Evolutionary conservation across 129 eudicot species (phyloP).

Genomic region (Rutidosis leptorrhynchoides): DNA sequence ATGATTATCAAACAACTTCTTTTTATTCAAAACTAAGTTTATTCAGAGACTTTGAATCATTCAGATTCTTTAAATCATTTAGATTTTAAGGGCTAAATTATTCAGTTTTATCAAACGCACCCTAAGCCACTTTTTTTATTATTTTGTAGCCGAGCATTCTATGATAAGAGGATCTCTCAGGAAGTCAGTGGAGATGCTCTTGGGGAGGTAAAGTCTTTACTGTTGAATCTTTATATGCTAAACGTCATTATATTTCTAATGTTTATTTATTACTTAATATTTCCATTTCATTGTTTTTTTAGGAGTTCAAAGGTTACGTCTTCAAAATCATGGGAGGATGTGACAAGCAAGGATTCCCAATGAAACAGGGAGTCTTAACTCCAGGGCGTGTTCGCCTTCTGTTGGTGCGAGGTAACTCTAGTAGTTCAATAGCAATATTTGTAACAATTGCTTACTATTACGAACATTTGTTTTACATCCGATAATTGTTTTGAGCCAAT

Average conservation of each 20-base stretch:
- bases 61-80: too few relatives aligned
- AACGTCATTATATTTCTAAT: background rate
- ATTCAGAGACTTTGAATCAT: too few relatives aligned
- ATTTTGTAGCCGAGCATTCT: conserved; percentile 57
- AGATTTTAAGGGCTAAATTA: too few relatives aligned
- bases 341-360: conserved; percentile 40
- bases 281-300: background rate
- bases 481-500: background rate
- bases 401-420: conserved; percentile 28
- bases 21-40: too few relatives aligned
- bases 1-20: too few relatives aligned
- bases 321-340: conserved; percentile 43
- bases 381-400: conserved; percentile 57
- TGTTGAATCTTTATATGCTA: background rate
- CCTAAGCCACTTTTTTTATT: background rate
- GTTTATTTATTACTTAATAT: background rate
- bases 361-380: conserved; percentile 32
- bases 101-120: too few relatives aligned
- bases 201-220: conserved; percentile 48
- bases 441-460: background rate
- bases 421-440: background rate
- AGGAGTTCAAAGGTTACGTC: conserved; percentile 45
- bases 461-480: background rate
- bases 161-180: conserved; percentile 85
- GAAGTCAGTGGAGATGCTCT: conserved; percentile 76